Evolutionary conservation across 345 rosid genomes (phyloP).

Genomic region (Eucalyptus fibrosa): DNA sequence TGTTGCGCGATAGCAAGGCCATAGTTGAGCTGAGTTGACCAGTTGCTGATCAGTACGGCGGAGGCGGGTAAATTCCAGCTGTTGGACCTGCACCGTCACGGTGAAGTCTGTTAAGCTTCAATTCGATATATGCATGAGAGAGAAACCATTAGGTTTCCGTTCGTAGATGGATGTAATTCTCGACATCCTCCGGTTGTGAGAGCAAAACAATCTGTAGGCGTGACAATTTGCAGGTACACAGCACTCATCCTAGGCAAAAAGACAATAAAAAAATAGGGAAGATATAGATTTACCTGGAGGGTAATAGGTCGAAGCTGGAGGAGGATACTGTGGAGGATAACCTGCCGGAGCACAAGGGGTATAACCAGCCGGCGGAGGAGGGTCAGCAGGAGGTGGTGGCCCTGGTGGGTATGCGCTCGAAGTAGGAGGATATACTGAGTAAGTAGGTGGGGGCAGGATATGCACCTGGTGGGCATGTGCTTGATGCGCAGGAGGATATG

Average conservation of each 20-base stretch:
- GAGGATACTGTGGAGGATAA: neutral
- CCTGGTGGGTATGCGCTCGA: neutral
- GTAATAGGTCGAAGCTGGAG: constrained; percentile 1
- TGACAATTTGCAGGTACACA: neutral
- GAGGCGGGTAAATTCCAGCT: constrained; percentile 14
- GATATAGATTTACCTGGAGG: neutral
- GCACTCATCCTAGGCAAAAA: neutral
- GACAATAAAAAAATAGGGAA: neutral
- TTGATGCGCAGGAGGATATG: constrained; percentile 3
- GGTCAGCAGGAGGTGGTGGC: constrained; percentile 10
- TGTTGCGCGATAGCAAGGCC: neutral
- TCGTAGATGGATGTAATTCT: neutral
- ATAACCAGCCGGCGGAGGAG: neutral
- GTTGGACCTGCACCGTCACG: neutral
- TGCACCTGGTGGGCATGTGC: neutral
- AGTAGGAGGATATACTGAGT: neutral
- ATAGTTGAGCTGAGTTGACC: neutral
- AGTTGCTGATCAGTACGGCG: constrained; percentile 9
- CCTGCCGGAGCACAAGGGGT: neutral
- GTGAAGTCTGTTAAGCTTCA: neutral
- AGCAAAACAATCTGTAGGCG: neutral
- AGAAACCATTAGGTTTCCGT: neutral
- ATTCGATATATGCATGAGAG: neutral
- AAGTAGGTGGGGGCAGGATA: constrained; percentile 14
- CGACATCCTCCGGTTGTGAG: neutral